Evolutionary conservation across 108 stramenopile genomes (phyloP), one percentile per base, ranked within the genome.

Genomic region (Craspedostauros australis): DNA sequence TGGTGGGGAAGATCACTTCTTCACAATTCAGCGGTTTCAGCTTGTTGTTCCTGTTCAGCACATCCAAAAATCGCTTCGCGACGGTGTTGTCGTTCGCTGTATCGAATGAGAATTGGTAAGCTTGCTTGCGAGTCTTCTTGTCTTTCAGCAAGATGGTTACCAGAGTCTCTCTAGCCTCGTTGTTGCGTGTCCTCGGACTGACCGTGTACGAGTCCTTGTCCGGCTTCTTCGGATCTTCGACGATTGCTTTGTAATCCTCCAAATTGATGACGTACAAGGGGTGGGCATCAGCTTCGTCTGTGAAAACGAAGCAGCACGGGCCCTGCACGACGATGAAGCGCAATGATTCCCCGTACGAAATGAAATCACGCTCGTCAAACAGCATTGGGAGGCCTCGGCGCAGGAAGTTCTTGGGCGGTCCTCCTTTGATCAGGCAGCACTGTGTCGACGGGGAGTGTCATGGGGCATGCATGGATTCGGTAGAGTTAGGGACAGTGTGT

Each of bases 101-200:
- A 55, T 86, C 80, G 64, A 86, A 86, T 8, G 80, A 59, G 39
- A 86, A 63, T 61, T 86, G 84, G 50, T 67, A 81, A 3, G 43
- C 66, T 38, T 73, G 72, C 19, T 72, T 66, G 11, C 71, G 58
- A 5, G 54, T 64, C 14, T 6, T 20, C 9, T 31, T 27, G 53
- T 81, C 54, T 45, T 60, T 73, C 51, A 82, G 62, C 8, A 82
- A 46, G 26, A 77, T 60, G 7, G 72, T 77, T 14, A 71, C 65
- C 32, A 82, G 41, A 21, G 57, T 23, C 30, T 43, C 46, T 45
- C 54, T 49, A 28, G 73, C 59, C 8, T 30, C 38, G 24, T 71
- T 75, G 12, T 60, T 43, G 37, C 61, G 62, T 7, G 68, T 37
- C 31, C 43, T 62, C 2, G 85, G 85, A 43, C 54, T 58, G 16